Conservation (phyloP, 2,329 filamentous ascomycete species). For the Xylaria sp. region DNA sequence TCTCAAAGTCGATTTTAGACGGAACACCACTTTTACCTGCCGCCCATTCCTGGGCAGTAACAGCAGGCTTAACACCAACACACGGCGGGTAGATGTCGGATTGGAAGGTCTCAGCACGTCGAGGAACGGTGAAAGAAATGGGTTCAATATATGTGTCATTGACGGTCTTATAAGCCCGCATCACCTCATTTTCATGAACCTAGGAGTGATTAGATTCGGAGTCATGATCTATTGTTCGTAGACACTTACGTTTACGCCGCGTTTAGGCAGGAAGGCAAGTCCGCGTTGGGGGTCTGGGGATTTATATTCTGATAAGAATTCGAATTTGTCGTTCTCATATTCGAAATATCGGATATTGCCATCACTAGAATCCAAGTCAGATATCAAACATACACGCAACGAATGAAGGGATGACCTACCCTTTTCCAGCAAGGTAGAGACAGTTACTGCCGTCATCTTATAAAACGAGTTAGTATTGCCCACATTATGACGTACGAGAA, state of each 20-base stretch:
- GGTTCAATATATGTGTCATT: conserved; percentile 95
- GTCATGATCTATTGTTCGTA: neutral
- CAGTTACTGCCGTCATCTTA: conserved; percentile 90
- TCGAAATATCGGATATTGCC: conserved; percentile 99
- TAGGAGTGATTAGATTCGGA: conserved; percentile 46
- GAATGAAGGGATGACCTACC: conserved; percentile 64
- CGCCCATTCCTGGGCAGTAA: conserved; percentile 85
- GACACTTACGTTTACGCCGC: conserved; percentile 81
- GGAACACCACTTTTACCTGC: conserved; percentile 84
- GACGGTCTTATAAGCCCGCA: conserved; percentile 96
- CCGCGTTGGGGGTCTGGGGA: conserved; percentile 95
- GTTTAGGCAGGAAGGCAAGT: conserved; percentile 92
- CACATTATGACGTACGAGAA: neutral
- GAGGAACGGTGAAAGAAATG: conserved; percentile 95
- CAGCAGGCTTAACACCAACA: conserved; percentile 79
- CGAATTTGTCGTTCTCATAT: conserved; percentile 98
- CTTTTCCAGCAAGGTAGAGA: conserved; percentile 96
- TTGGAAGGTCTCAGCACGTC: conserved; percentile 93
- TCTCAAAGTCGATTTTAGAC: conserved; percentile 92
- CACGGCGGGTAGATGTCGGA: conserved; percentile 96
- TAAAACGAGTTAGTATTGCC: conserved; percentile 40
- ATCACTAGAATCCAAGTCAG: conserved; percentile 67
- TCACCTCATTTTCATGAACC: conserved; percentile 95
- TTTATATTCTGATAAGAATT: conserved; percentile 96
- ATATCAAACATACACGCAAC: neutral